A percentile compares a stretch with the other conserved stretches of the same genome.
Conservation (phyloP, 495 filamentous ascomycete species). For the Pyrenopolyporus hunteri region DNA sequence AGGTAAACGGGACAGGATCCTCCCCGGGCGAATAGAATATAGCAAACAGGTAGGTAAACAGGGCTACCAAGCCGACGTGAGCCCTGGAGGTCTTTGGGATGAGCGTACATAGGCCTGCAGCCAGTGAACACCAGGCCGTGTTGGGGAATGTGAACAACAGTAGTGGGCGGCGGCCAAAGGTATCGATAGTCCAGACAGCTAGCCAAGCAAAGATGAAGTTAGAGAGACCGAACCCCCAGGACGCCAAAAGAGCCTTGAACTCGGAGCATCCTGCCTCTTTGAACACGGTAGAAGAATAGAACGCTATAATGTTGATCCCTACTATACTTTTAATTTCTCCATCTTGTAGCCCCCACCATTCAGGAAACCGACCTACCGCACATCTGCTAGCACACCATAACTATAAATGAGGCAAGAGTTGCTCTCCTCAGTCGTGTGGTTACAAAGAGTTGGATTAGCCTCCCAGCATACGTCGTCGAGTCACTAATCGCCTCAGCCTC, state of each 20-base stretch:
- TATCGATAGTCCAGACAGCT: slow-evolving; percentile 72
- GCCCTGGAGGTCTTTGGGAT: slow-evolving; percentile 51
- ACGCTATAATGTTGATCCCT: slow-evolving; percentile 68
- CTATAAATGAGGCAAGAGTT: slow-evolving; percentile 63
- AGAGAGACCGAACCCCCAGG: slow-evolving; percentile 65
- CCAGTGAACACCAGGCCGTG: slow-evolving; percentile 63
- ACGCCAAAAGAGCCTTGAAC: slow-evolving; percentile 56
- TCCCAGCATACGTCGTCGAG: slow-evolving; percentile 59
- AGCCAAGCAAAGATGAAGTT: slow-evolving; percentile 69
- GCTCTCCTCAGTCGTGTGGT: slow-evolving; percentile 72
- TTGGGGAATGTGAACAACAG: slow-evolving; percentile 70
- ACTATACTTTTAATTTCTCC: slow-evolving; percentile 23
- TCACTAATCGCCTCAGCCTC: slow-evolving; percentile 49
- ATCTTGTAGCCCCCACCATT: no score
- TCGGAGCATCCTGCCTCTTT: slow-evolving; percentile 53
- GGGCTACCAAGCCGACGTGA: slow-evolving; percentile 61
- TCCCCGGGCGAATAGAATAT: slow-evolving; percentile 74
- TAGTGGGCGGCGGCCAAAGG: slow-evolving; percentile 66
- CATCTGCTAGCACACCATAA: slow-evolving; percentile 73
- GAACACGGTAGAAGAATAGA: slow-evolving; percentile 70
- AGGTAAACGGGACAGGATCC: slow-evolving; percentile 74
- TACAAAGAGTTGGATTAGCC: slow-evolving; percentile 69
- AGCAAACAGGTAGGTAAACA: slow-evolving; percentile 71
- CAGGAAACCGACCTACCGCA: slow-evolving; percentile 46
- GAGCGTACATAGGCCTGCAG: slow-evolving; percentile 64